These are phyloP conservation scores for Colletotrichum kahawae DNA, from an alignment of 2,329 filamentous ascomycete genomes.

Conservation along the genomic window DNA sequence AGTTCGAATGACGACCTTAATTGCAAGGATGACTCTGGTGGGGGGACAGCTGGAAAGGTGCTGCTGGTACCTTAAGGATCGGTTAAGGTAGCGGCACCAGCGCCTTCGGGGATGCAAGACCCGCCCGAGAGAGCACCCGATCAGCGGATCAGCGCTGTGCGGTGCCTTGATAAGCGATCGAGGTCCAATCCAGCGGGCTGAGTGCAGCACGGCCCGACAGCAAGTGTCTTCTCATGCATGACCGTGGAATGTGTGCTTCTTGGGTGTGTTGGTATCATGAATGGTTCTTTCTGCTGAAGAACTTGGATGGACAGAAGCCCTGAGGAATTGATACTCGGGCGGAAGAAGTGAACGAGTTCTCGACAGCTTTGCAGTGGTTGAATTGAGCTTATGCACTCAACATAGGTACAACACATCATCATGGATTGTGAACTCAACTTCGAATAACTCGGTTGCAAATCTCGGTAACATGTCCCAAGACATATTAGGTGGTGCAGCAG, in stretches of 20 bases:
- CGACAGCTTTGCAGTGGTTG: neutral
- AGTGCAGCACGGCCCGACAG: neutral
- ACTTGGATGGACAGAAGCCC: neutral
- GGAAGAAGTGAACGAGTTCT: neutral
- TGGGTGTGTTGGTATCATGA: neutral
- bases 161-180: neutral
- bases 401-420: neutral
- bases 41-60: neutral
- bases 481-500: neutral
- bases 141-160: slow-evolving; percentile 2
- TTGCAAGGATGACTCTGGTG: slow-evolving; percentile 17
- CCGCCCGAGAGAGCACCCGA: neutral
- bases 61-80: neutral
- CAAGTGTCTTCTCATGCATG: neutral
- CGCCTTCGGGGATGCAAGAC: neutral
- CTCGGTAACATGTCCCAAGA: neutral
- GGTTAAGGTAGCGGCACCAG: neutral
- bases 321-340: neutral
- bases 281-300: neutral
- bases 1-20: slow-evolving; percentile 20
- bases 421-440: neutral
- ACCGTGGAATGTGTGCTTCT: neutral
- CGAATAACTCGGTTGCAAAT: neutral
- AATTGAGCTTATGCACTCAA: too few relatives aligned
- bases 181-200: neutral